Conservation (phyloP, 108 stramenopile species). For the Thalassiosira profunda region DNA sequence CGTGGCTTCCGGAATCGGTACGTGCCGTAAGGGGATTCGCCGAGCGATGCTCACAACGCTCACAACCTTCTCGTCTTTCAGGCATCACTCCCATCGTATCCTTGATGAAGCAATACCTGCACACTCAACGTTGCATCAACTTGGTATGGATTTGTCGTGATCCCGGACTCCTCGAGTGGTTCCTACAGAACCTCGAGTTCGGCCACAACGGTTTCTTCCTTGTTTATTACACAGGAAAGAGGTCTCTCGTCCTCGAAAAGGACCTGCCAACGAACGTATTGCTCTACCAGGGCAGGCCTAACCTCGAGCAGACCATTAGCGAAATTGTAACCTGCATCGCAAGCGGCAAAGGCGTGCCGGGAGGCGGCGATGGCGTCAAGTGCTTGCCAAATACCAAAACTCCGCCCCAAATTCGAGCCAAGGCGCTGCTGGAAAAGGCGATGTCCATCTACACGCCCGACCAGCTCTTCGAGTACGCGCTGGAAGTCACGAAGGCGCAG, state of each 20-base stretch:
- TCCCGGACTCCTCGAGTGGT: slow-evolving; percentile 41
- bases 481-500: slow-evolving; percentile 25
- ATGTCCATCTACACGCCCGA: slow-evolving; percentile 27
- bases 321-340: slow-evolving; percentile 21
- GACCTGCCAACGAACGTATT: slow-evolving; percentile 37
- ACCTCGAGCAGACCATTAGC: slow-evolving; percentile 26
- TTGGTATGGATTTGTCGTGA: slow-evolving; percentile 50
- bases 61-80: too few relatives aligned
- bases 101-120: slow-evolving; percentile 32
- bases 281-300: slow-evolving; percentile 27
- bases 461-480: slow-evolving; percentile 39
- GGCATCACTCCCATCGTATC: slow-evolving; percentile 39
- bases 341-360: slow-evolving; percentile 23
- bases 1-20: slow-evolving; percentile 49
- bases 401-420: slow-evolving; percentile 16
- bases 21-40: too few relatives aligned
- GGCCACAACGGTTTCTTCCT: slow-evolving; percentile 15
- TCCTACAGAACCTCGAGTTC: slow-evolving; percentile 29
- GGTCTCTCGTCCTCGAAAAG: slow-evolving; percentile 22
- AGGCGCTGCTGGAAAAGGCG: slow-evolving; percentile 28
- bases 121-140: slow-evolving; percentile 34
- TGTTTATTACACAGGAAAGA: slow-evolving; percentile 48
- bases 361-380: slow-evolving; percentile 8
- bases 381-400: too few relatives aligned
- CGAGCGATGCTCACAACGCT: too few relatives aligned